phyloP scores from a whole-genome alignment of 2,329 filamentous ascomycete species.

The Microsporum ferrugineum region DNA sequence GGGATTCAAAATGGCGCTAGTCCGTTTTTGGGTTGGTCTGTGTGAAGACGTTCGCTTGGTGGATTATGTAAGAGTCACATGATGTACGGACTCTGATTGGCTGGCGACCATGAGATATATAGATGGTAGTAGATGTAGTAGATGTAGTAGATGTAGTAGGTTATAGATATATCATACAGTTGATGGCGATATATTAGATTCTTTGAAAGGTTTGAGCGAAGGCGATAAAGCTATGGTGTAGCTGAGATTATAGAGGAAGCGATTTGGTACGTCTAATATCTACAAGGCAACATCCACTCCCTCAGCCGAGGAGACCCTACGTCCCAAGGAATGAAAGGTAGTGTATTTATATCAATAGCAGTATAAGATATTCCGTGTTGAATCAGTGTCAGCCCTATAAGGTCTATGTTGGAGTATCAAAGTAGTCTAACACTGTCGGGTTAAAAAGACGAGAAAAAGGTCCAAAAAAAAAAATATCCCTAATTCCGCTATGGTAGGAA shows the following conservation, averaged over 20 bases:
- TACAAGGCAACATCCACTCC: too few species aligned
- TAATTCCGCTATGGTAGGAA: background rate
- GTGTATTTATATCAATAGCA: background rate
- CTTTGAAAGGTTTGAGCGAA: too few species aligned
- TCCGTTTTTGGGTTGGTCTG: conserved; percentile 6
- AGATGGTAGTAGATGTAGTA: background rate
- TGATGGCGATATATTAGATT: too few species aligned
- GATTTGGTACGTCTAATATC: too few species aligned
- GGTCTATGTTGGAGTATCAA: background rate
- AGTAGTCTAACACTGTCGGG: background rate
- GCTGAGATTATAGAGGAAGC: too few species aligned
- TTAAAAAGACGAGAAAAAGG: background rate
- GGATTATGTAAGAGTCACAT: background rate
- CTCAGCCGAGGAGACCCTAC: too few species aligned
- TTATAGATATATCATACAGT: too few species aligned
- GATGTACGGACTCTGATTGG: background rate
- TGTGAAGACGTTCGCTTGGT: background rate
- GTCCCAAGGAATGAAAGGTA: background rate
- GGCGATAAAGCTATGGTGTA: too few species aligned
- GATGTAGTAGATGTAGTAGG: background rate
- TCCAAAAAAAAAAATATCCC: background rate
- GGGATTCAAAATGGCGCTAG: conserved; percentile 7
- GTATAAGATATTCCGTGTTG: background rate
- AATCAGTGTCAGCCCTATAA: background rate
- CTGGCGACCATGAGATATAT: background rate